These are phyloP conservation scores for Chaetomium olivaceum DNA, from an alignment of 2,329 filamentous ascomycete species.

Conservation along the genomic window DNA sequence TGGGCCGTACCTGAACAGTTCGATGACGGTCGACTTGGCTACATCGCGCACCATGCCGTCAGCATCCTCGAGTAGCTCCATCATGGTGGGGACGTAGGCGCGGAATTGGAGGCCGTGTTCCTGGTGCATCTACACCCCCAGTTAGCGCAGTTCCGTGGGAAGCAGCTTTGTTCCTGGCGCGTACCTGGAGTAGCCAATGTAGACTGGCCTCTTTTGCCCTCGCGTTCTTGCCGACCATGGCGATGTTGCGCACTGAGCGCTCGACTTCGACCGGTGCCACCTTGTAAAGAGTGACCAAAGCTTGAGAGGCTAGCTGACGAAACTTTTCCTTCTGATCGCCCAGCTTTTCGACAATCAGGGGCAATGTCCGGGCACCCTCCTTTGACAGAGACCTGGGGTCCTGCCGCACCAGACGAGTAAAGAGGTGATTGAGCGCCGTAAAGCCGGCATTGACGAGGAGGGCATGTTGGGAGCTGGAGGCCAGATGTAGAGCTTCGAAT, in stretches of 20 bases:
- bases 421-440: constrained; percentile 81
- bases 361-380: constrained; percentile 69
- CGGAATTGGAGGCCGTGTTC: constrained; percentile 79
- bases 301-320: constrained; percentile 70
- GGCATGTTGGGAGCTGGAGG: constrained; percentile 74
- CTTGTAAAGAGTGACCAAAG: constrained; percentile 74
- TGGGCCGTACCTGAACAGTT: constrained; percentile 71
- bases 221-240: constrained; percentile 76
- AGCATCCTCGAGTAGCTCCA: constrained; percentile 86
- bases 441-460: constrained; percentile 80
- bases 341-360: constrained; percentile 78
- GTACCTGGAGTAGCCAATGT: constrained; percentile 78
- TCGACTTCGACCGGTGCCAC: constrained; percentile 74
- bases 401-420: constrained; percentile 83
- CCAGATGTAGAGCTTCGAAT: constrained; percentile 78
- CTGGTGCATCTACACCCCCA: constrained; percentile 68
- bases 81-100: constrained; percentile 76
- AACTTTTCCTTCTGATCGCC: constrained; percentile 88
- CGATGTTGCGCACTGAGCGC: constrained; percentile 73
- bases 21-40: constrained; percentile 80
- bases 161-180: constrained; percentile 23
- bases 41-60: constrained; percentile 84
- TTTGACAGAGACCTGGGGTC: constrained; percentile 72
- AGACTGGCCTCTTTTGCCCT: constrained; percentile 83
- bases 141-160: constrained; percentile 31